A percentile compares a stretch with the other conserved stretches of the same genome.
Evolutionary conservation across 192 early-diverging fungal genomes (phyloP).

Genomic region (Phycomyces nitens): DNA sequence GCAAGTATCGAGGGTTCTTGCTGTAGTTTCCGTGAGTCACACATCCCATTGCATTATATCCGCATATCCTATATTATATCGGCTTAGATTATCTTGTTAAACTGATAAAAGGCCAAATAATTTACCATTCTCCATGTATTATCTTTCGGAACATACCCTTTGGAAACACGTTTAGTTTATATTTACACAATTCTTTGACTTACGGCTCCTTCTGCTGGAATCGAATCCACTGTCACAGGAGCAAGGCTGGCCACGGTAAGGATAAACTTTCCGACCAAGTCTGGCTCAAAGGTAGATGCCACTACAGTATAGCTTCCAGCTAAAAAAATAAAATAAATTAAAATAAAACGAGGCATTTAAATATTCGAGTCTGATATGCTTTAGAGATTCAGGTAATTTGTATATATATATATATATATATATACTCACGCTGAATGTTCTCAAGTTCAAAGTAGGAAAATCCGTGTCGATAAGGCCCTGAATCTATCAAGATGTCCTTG

Average conservation of each 20-base stretch:
- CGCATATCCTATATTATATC: constrained; percentile 36
- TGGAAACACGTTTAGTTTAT: too few species aligned
- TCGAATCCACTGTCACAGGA: constrained; percentile 47
- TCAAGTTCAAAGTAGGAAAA: constrained; percentile 72
- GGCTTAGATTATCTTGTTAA: not conserved
- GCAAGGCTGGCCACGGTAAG: constrained; percentile 58
- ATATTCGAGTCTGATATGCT: too few species aligned
- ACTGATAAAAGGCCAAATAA: too few species aligned
- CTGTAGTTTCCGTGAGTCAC: constrained; percentile 49
- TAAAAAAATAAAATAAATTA: constrained; percentile 21
- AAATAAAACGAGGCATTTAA: too few species aligned
- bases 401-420: too few species aligned
- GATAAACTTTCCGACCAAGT: constrained; percentile 62
- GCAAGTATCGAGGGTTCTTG: constrained; percentile 66
- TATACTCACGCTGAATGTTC: constrained; percentile 49
- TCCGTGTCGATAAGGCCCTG: constrained; percentile 72
- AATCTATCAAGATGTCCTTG: constrained; percentile 64
- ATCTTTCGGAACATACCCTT: constrained; percentile 63
- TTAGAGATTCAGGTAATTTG: too few species aligned
- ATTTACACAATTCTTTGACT: constrained; percentile 5
- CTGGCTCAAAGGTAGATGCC: constrained; percentile 75
- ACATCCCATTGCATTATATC: constrained; percentile 59
- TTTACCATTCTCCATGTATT: constrained; percentile 53
- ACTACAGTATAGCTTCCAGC: constrained; percentile 78
- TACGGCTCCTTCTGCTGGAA: constrained; percentile 75